phyloP scores from a whole-genome alignment of 1,284 basidiomycete genomes.

The Tylopilus sp. region DNA sequence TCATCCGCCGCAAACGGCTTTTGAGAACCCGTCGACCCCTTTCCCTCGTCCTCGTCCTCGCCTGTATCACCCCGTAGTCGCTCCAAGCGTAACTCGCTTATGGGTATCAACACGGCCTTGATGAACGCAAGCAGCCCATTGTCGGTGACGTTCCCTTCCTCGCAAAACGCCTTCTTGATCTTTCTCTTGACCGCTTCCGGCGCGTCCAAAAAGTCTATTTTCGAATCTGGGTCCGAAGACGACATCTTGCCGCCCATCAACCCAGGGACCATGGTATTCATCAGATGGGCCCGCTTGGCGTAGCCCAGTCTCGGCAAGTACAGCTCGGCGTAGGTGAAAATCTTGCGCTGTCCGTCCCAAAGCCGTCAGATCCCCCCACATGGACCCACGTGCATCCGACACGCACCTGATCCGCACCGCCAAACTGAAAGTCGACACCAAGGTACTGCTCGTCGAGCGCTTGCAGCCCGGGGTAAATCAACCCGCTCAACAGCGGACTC shows the following conservation, averaged over 20 bases:
- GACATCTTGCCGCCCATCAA: slow-evolving; percentile 97
- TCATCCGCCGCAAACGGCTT: slow-evolving; percentile 62
- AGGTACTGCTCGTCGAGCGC: slow-evolving; percentile 98
- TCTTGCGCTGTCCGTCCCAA: slow-evolving; percentile 75
- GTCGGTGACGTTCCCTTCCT: slow-evolving; percentile 86
- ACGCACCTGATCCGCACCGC: slow-evolving; percentile 91
- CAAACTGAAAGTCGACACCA: slow-evolving; percentile 96
- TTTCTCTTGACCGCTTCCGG: slow-evolving; percentile 85
- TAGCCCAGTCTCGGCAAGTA: slow-evolving; percentile 95
- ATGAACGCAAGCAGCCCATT: slow-evolving; percentile 94
- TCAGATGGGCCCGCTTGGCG: slow-evolving; percentile 92
- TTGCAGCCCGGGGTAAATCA: slow-evolving; percentile 96
- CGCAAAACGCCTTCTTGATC: slow-evolving; percentile 91
- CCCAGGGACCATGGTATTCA: slow-evolving; percentile 99
- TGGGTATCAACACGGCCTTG: slow-evolving; percentile 86
- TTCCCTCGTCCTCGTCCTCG: slow-evolving; percentile 43
- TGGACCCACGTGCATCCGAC: not conserved
- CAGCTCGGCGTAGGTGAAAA: slow-evolving; percentile 96
- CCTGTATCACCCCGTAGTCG: slow-evolving; percentile 43
- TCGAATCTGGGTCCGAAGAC: slow-evolving; percentile 94
- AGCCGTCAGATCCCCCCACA: not conserved
- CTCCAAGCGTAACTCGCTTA: slow-evolving; percentile 74
- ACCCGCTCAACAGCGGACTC: slow-evolving; percentile 84
- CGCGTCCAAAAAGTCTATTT: slow-evolving; percentile 96
- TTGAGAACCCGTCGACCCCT: slow-evolving; percentile 39